These are phyloP conservation scores for Cryptococcus sp. DNA, from an alignment of 1,284 basidiomycete genomes.

Conservation along the genomic window DNA sequence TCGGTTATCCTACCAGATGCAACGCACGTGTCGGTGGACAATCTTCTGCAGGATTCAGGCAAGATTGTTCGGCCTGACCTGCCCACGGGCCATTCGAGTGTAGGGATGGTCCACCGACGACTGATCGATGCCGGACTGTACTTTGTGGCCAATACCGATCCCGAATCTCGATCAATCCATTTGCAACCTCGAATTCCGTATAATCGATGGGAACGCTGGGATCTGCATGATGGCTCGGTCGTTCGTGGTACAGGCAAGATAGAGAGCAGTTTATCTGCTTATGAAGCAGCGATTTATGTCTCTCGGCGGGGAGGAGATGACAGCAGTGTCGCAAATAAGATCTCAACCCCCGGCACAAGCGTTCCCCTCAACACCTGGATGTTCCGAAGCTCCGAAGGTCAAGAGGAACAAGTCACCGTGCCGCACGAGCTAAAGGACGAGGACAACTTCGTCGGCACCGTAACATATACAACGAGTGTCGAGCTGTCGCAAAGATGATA, in stretches of 20 bases:
- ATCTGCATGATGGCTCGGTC: constrained; percentile 6
- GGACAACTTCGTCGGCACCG: neutral
- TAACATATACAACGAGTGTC: neutral
- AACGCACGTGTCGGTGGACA: neutral
- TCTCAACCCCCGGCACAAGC: neutral
- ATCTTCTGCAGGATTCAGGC: neutral
- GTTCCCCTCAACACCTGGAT: neutral
- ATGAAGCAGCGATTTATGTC: constrained; percentile 7
- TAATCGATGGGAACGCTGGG: constrained; percentile 5
- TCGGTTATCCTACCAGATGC: constrained; percentile 1
- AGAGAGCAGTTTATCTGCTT: neutral
- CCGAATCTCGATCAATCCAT: neutral
- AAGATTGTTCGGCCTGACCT: neutral
- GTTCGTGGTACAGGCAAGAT: constrained; percentile 5
- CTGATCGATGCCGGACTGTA: constrained; percentile 5
- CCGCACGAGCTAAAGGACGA: neutral
- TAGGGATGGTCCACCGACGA: constrained; percentile 4
- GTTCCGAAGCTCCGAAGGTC: neutral
- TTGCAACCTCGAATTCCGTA: constrained; percentile 1
- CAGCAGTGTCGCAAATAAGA: neutral
- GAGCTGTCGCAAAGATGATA: neutral
- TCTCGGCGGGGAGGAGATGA: neutral
- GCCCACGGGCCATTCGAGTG: too few relatives aligned
- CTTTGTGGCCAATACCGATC: constrained; percentile 10
- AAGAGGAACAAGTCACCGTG: neutral